Base-by-base conservation (phyloP, 1,284 basidiomycete genomes). In the Phylloporus sp. region DNA sequence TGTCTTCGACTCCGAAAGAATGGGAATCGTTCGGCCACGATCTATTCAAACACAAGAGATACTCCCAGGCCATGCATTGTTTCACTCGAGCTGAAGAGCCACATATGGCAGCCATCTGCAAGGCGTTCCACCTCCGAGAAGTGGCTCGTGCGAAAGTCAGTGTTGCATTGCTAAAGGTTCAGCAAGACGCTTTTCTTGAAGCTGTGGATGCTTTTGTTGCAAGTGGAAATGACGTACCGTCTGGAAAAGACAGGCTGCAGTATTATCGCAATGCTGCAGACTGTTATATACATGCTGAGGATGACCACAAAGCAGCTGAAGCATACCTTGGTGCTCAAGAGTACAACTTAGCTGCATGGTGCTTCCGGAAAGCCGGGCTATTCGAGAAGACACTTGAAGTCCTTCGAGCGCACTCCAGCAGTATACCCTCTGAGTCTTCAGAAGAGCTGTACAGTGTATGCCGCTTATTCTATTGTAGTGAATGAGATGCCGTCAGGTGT, bases 51-150 rank as follows among this genome's bases (percentile, higher is more conserved):
- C 80, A 85, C 47, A 80, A 82, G 53, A 81, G 80, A 22, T 92
- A 86, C 66, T 68, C 76, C 1, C 84, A 90, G 67, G 88, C 91
- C 0, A 85, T 82, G 74, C 81, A 86, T 59, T 88, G 86, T 63
- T 92, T 85, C 63, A 80, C 84, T 58, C 81, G 85, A 26, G 90
- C 90, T 6, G 73, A 65, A 2, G 70, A 80, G 37, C 73, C 67
- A 0, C 78, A 80, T 17, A 80, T 87, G 69, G 80, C 74, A 6
- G 78, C 75, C 3, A 80, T 90, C 11, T 78, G 83, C 1, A 60
- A 78, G 7, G 83, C 84, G 1, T 86, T 81, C 66, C 71, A 78
- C 24, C 75, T 81, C 12, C 78, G 85, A 47, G 77, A 84, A 63
- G 61, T 74, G 7, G 84, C 82, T 20, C 73, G 76, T 12, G 62